Percentiles rank a stretch among this genome's conserved stretches.
Evolutionary conservation across 2,329 filamentous ascomycete genomes (phyloP).

Genomic region (Calonectria henricotiae): DNA sequence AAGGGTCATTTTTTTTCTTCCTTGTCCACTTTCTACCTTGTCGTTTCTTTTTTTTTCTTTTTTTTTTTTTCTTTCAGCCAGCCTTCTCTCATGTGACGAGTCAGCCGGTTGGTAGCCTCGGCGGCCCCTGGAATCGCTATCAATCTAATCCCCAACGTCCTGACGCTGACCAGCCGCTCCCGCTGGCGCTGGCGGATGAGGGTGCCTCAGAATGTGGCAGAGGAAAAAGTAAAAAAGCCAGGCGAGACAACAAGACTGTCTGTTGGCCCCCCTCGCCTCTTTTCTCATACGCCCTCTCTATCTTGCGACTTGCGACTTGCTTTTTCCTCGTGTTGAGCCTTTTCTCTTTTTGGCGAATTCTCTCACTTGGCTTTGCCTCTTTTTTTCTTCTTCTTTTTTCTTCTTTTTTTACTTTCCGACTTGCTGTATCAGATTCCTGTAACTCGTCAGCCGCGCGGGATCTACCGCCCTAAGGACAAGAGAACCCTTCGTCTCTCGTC

Average conservation of each 20-base stretch:
- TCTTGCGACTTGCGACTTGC: slow-evolving; percentile 1
- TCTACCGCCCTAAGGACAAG: slow-evolving; percentile 24
- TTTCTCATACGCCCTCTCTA: slow-evolving; percentile 24
- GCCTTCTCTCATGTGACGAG: slow-evolving; percentile 4
- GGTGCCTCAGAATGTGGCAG: slow-evolving; percentile 10
- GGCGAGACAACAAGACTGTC: slow-evolving; percentile 39
- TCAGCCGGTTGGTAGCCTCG: not conserved
- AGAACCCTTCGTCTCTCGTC: slow-evolving; percentile 8
- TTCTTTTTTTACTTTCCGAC: slow-evolving; percentile 24
- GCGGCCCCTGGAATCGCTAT: slow-evolving; percentile 5
- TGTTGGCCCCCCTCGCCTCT: slow-evolving; percentile 13
- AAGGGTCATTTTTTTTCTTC: slow-evolving; percentile 7
- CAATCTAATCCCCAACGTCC: slow-evolving; percentile 16
- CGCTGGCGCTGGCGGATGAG: slow-evolving; percentile 5
- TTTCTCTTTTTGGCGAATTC: slow-evolving; percentile 30
- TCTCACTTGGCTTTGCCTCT: slow-evolving; percentile 28
- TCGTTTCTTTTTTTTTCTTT: slow-evolving; percentile 16
- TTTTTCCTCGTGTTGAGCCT: slow-evolving; percentile 2
- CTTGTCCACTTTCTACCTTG: slow-evolving; percentile 4
- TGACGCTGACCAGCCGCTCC: slow-evolving; percentile 6
- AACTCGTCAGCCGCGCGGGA: slow-evolving; percentile 28
- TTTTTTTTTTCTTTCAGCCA: not conserved
- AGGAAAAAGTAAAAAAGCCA: slow-evolving; percentile 24
- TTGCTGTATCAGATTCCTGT: slow-evolving; percentile 26
- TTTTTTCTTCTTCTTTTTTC: not conserved